Evolutionary conservation across 495 filamentous ascomycete genomes (phyloP).

Genomic region (Hypoxylon intermedium): DNA sequence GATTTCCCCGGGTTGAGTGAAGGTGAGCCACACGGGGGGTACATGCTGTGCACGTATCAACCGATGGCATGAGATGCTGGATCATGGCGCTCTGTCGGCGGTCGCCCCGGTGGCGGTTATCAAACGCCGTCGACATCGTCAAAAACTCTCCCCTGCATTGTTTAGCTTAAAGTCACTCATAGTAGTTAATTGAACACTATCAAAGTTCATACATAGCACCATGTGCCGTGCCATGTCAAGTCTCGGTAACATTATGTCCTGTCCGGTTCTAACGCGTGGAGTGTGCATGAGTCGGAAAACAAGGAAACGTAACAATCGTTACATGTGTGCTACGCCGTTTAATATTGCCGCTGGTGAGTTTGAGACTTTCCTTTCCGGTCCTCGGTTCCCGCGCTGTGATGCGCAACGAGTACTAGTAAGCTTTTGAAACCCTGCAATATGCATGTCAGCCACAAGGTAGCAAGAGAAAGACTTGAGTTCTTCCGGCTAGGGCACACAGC

Average conservation of each 20-base stretch:
- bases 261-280: slow-evolving; percentile 20
- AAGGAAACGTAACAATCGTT: slow-evolving; percentile 32
- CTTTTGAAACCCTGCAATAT: slow-evolving; percentile 13
- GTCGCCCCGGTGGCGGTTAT: slow-evolving; percentile 26
- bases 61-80: slow-evolving; percentile 42
- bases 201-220: slow-evolving; percentile 28
- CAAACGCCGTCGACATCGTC: slow-evolving; percentile 17
- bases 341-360: slow-evolving; percentile 11
- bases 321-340: slow-evolving; percentile 29
- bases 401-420: slow-evolving; percentile 14
- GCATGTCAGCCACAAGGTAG: slow-evolving; percentile 20
- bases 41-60: slow-evolving; percentile 35
- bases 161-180: slow-evolving; percentile 32
- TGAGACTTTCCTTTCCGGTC: slow-evolving; percentile 25
- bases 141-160: slow-evolving; percentile 26
- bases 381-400: slow-evolving; percentile 11
- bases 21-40: slow-evolving; percentile 29
- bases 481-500: slow-evolving; percentile 1
- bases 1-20: slow-evolving; percentile 26
- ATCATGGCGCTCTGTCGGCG: slow-evolving; percentile 21
- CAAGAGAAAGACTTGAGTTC: slow-evolving; percentile 1
- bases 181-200: slow-evolving; percentile 39
- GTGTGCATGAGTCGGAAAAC: slow-evolving; percentile 12
- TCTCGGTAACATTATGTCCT: neutral
- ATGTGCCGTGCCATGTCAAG: slow-evolving; percentile 2